Percentiles rank a stretch among this genome's conserved stretches.
These are phyloP conservation scores for Rhamnella rubrinervis DNA, from an alignment of 331 rosid species.

Conservation along the genomic window DNA sequence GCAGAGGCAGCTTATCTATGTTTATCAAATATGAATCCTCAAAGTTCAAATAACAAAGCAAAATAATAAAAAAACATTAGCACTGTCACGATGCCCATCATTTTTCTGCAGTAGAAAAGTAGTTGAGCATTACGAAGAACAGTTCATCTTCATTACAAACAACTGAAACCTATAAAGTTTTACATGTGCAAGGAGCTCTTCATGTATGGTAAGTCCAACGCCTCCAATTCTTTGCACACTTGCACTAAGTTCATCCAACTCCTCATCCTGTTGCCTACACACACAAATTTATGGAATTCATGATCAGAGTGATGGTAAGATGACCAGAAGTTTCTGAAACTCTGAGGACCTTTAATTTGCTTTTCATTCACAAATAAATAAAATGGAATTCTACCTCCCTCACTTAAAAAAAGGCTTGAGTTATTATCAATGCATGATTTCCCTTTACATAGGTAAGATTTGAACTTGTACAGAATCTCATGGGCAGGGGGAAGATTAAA, in stretches of 20 bases:
- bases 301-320: not conserved
- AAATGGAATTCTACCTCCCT: too few species aligned
- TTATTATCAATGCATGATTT: not conserved
- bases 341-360: too few species aligned
- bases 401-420: too few species aligned
- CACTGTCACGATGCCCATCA: not conserved
- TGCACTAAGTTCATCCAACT: constrained; percentile 87
- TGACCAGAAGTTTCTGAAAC: not conserved
- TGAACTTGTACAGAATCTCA: not conserved
- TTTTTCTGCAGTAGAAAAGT: not conserved
- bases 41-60: constrained; percentile 5
- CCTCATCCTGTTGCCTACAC: constrained; percentile 88
- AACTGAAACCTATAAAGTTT: constrained; percentile 9
- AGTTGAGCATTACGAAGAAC: not conserved
- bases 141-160: not conserved
- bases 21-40: not conserved
- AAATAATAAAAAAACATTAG: not conserved
- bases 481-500: not conserved
- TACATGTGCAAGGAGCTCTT: constrained; percentile 92
- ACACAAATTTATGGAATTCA: constrained; percentile 20
- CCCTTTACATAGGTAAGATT: too few species aligned
- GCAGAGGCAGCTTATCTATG: not conserved
- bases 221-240: constrained; percentile 88
- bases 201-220: constrained; percentile 87
- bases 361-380: too few species aligned